Conservation (phyloP, 1,284 basidiomycete genomes). For the Phlebopus sp. region DNA sequence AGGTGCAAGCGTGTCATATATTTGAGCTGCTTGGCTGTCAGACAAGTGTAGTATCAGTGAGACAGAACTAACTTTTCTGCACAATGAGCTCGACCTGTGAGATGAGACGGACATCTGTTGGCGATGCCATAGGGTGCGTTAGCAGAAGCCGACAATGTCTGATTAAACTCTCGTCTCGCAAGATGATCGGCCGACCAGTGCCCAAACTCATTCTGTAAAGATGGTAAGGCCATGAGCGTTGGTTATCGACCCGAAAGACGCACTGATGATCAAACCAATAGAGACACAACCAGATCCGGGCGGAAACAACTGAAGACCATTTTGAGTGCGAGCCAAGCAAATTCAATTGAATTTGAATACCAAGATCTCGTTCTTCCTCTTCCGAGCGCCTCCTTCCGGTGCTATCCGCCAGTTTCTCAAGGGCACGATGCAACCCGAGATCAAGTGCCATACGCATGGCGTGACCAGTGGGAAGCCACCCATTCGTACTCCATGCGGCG, state of each 20-base stretch:
- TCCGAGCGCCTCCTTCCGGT: slow-evolving; percentile 65
- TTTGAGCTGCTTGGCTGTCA: slow-evolving; percentile 60
- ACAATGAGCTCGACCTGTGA: slow-evolving; percentile 87
- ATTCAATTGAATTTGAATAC: slow-evolving; percentile 37
- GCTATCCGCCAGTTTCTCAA: slow-evolving; percentile 86
- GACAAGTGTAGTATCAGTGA: slow-evolving; percentile 16
- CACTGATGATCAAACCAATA: slow-evolving; percentile 93
- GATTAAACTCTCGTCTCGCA: slow-evolving; percentile 86
- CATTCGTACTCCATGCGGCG: slow-evolving; percentile 91
- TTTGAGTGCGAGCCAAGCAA: slow-evolving; percentile 8
- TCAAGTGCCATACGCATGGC: slow-evolving; percentile 94
- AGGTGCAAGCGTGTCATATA: slow-evolving; percentile 84
- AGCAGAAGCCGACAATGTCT: slow-evolving; percentile 80
- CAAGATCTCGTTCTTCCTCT: slow-evolving; percentile 84
- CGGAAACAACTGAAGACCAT: slow-evolving; percentile 69
- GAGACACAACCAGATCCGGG: slow-evolving; percentile 90
- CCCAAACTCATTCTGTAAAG: slow-evolving; percentile 80
- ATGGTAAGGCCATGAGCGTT: slow-evolving; percentile 18
- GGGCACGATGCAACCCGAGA: slow-evolving; percentile 84
- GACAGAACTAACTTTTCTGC: slow-evolving; percentile 67
- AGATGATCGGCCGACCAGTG: slow-evolving; percentile 84
- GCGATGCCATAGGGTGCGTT: slow-evolving; percentile 80
- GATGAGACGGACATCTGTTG: slow-evolving; percentile 85
- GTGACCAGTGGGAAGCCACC: slow-evolving; percentile 90
- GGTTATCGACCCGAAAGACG: slow-evolving; percentile 27